Conservation (phyloP, 768 basidiomycete species). For the Lactifluus rugatus region DNA sequence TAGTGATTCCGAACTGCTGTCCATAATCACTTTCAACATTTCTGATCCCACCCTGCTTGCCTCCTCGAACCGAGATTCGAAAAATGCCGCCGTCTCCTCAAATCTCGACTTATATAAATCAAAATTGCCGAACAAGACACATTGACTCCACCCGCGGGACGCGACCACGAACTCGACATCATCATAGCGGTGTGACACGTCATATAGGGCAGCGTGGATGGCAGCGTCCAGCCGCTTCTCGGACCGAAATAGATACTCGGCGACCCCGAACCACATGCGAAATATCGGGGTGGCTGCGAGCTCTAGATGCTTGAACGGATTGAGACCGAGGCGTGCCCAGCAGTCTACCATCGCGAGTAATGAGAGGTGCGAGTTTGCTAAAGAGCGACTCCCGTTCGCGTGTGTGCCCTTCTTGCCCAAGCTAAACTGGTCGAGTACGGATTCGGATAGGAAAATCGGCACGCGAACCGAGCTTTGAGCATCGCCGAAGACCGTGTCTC, state of each 20-base stretch:
- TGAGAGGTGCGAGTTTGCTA: conserved; percentile 83
- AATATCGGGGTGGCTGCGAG: conserved; percentile 96
- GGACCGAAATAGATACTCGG: conserved; percentile 87
- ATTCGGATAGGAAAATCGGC: conserved; percentile 77
- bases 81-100: conserved; percentile 69
- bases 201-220: conserved; percentile 62
- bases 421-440: conserved; percentile 82
- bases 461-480: conserved; percentile 27
- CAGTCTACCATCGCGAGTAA: conserved; percentile 98
- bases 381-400: conserved; percentile 25
- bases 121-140: conserved; percentile 86
- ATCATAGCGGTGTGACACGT: conserved; percentile 73
- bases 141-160: conserved; percentile 93
- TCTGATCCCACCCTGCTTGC: conserved; percentile 70
- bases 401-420: conserved; percentile 40
- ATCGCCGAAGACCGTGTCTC: conserved; percentile 65
- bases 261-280: conserved; percentile 92
- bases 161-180: conserved; percentile 93
- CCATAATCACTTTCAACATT: conserved; percentile 85
- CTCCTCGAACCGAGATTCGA: conserved; percentile 80
- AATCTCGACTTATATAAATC: conserved; percentile 80
- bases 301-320: conserved; percentile 83
- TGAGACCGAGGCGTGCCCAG: conserved; percentile 81
- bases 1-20: conserved; percentile 30
- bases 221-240: conserved; percentile 53